Evolutionary conservation across 2,329 filamentous ascomycete genomes (phyloP).

Genomic region (Aspergillus hortae): DNA sequence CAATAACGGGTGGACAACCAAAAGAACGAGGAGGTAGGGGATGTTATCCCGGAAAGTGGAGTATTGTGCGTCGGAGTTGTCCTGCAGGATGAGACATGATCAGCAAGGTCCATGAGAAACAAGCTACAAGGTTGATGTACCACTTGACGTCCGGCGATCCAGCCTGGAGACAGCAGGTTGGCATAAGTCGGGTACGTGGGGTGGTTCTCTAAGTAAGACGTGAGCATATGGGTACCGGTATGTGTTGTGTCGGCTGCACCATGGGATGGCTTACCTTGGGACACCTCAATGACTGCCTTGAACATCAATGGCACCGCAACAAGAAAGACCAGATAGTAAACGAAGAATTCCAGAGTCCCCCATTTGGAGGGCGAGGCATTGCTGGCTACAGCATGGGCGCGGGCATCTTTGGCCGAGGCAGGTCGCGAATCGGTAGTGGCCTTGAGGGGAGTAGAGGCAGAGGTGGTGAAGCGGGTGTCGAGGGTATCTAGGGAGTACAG

Average conservation of each 20-base stretch:
- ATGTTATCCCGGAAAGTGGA: conserved; percentile 79
- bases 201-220: conserved; percentile 61
- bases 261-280: conserved; percentile 57
- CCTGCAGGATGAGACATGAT: conserved; percentile 48
- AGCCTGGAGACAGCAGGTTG: conserved; percentile 70
- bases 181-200: conserved; percentile 75
- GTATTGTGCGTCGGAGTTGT: conserved; percentile 89
- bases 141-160: conserved; percentile 89
- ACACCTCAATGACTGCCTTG: conserved; percentile 82
- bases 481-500: conserved; percentile 65
- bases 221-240: conserved; percentile 1
- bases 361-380: conserved; percentile 66
- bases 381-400: conserved; percentile 41
- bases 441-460: conserved; percentile 66
- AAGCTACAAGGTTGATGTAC: conserved; percentile 46
- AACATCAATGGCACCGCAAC: conserved; percentile 79
- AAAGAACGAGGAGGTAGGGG: conserved; percentile 70
- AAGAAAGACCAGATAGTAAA: conserved; percentile 71
- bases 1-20: conserved; percentile 75
- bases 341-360: conserved; percentile 78
- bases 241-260: conserved; percentile 11
- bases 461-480: conserved; percentile 68
- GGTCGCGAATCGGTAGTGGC: conserved; percentile 52
- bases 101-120: neutral
- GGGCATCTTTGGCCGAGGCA: conserved; percentile 33